Conservation (phyloP, 495 filamentous ascomycete species). For the Talaromyces nanjingensis region DNA sequence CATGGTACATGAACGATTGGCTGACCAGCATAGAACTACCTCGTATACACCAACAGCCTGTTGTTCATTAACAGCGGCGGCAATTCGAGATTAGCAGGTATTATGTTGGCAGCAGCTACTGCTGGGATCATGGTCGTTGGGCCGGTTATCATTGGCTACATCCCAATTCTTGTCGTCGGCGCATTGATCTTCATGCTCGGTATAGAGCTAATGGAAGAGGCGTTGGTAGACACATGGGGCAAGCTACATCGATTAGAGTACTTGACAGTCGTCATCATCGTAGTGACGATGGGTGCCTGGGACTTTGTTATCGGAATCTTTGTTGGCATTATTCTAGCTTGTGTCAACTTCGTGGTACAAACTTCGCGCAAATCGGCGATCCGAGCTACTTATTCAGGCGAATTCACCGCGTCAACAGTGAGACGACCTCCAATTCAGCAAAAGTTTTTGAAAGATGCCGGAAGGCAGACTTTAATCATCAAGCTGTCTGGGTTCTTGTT, state of each 20-base stretch:
- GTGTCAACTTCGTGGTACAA: conserved; percentile 83
- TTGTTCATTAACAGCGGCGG: conserved; percentile 90
- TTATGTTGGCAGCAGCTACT: conserved; percentile 78
- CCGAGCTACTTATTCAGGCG: conserved; percentile 77
- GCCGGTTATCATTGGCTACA: conserved; percentile 81
- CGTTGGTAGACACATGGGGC: conserved; percentile 78
- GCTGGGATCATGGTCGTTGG: conserved; percentile 75
- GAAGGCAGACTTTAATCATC: conserved; percentile 78
- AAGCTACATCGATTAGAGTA: conserved; percentile 84
- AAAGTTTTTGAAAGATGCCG: conserved; percentile 75
- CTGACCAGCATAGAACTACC: conserved; percentile 59
- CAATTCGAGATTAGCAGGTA: conserved; percentile 73
- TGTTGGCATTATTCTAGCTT: conserved; percentile 85
- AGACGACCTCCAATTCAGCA: conserved; percentile 84
- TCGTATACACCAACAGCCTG: conserved; percentile 95
- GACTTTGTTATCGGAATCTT: conserved; percentile 95
- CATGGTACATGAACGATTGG: neutral
- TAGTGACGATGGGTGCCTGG: conserved; percentile 90
- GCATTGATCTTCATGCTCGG: conserved; percentile 90
- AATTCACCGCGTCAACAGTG: conserved; percentile 84
- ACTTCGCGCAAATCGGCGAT: conserved; percentile 83
- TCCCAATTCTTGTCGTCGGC: conserved; percentile 95
- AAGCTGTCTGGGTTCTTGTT: conserved; percentile 91
- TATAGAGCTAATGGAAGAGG: conserved; percentile 82
- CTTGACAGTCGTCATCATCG: conserved; percentile 82